Conservation (phyloP, 495 filamentous ascomycete genomes). For the Penicillium maclennaniae region DNA sequence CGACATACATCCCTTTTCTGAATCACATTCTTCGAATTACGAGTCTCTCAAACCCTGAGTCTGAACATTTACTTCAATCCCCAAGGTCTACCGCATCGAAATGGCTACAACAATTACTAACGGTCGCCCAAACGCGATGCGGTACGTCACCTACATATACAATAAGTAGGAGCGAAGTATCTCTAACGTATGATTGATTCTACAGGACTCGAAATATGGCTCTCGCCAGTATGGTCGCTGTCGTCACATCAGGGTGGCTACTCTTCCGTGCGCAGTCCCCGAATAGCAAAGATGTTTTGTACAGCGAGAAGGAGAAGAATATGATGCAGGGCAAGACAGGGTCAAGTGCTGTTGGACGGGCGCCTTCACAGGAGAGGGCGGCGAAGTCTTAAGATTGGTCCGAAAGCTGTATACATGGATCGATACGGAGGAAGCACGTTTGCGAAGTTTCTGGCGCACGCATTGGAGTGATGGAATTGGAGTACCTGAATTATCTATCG, state of each 20-base stretch:
- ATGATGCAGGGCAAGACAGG: background rate
- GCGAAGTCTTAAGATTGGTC: background rate
- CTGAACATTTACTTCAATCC: too few relatives aligned
- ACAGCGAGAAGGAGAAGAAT: background rate
- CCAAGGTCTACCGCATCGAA: background rate
- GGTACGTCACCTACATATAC: background rate
- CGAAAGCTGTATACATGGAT: background rate
- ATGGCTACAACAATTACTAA: background rate
- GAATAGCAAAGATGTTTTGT: background rate
- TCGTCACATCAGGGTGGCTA: background rate
- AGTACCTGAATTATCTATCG: too few relatives aligned
- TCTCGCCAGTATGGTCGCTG: background rate
- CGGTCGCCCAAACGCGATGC: background rate
- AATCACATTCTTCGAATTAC: background rate
- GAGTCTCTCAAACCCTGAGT: background rate
- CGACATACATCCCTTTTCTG: background rate
- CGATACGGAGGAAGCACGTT: too few relatives aligned
- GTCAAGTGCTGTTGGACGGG: background rate
- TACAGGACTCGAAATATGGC: background rate
- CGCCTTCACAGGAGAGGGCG: background rate
- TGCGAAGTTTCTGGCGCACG: too few relatives aligned
- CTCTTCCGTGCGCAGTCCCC: slow-evolving; percentile 2
- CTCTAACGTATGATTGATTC: background rate
- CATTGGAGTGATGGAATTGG: too few relatives aligned
- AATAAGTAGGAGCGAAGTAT: background rate